phyloP scores from a whole-genome alignment of 1,139 yeast species.

The Pneumocystis wakefieldiae region DNA sequence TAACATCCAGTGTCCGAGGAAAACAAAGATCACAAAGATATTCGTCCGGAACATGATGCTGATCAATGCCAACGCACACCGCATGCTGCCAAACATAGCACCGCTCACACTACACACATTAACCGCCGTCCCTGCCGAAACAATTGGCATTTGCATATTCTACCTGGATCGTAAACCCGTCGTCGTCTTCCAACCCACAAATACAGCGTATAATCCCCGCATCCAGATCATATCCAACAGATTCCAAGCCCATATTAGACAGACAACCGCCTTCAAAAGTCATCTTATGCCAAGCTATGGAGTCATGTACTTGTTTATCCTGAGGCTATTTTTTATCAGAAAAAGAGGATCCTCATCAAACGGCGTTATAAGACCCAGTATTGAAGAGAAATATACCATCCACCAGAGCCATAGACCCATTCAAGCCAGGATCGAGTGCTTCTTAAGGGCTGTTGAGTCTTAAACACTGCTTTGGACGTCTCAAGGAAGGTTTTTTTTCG shows the following conservation, averaged over 20 bases:
- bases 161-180: conserved; percentile 61
- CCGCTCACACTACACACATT: conserved; percentile 60
- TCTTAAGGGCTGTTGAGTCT: no score
- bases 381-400: no score
- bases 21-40: conserved; percentile 74
- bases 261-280: background rate
- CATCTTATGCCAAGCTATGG: background rate
- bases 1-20: conserved; percentile 41
- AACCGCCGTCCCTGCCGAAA: conserved; percentile 56
- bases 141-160: conserved; percentile 54
- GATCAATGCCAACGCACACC: conserved; percentile 69
- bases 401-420: no score
- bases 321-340: no score
- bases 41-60: conserved; percentile 66
- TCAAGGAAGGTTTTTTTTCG: no score
- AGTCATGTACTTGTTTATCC: no score
- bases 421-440: no score
- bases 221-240: background rate
- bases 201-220: conserved; percentile 64
- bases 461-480: no score
- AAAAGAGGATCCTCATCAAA: no score
- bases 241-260: background rate
- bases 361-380: no score
- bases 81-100: conserved; percentile 98
- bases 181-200: conserved; percentile 80